Percentiles rank a stretch among this genome's conserved stretches.
These are phyloP conservation scores for Drechmeria coniospora DNA, from an alignment of 2,329 filamentous ascomycete genomes.

Conservation along the genomic window DNA sequence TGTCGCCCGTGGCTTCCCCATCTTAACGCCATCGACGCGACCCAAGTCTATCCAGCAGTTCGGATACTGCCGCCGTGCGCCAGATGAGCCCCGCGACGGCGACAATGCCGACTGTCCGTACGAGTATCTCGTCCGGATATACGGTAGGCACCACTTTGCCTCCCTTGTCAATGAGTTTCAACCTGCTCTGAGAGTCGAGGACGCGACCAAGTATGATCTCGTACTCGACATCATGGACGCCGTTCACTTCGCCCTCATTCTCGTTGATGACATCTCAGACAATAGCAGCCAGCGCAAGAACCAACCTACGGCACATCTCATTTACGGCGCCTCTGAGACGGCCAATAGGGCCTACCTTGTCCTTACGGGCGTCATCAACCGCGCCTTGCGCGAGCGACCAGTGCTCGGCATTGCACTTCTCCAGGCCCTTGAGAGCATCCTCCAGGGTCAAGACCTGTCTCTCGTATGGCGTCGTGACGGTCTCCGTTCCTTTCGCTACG, in stretches of 20 bases:
- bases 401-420: slow-evolving; percentile 5
- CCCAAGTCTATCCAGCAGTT: slow-evolving; percentile 1
- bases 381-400: slow-evolving; percentile 4
- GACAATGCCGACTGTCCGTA: slow-evolving; percentile 4
- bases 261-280: slow-evolving; percentile 7
- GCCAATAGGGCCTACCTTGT: slow-evolving; percentile 6
- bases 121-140: slow-evolving; percentile 5
- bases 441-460: slow-evolving; percentile 7
- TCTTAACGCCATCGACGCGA: neutral
- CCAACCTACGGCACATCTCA: slow-evolving; percentile 5
- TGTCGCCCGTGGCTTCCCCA: neutral
- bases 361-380: slow-evolving; percentile 6
- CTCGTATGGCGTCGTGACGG: slow-evolving; percentile 6
- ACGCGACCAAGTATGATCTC: slow-evolving; percentile 3
- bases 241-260: slow-evolving; percentile 6
- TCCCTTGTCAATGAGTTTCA: slow-evolving; percentile 4
- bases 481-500: slow-evolving; percentile 2
- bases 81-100: neutral
- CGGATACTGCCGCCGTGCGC: slow-evolving; percentile 2
- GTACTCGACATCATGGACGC: slow-evolving; percentile 7
- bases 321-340: slow-evolving; percentile 6
- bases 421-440: slow-evolving; percentile 5
- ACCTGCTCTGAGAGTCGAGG: slow-evolving; percentile 1
- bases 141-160: slow-evolving; percentile 5
- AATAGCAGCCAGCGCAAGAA: slow-evolving; percentile 6